These are phyloP conservation scores for Lentinula boryana DNA, from an alignment of 768 basidiomycete species.

Conservation along the genomic window DNA sequence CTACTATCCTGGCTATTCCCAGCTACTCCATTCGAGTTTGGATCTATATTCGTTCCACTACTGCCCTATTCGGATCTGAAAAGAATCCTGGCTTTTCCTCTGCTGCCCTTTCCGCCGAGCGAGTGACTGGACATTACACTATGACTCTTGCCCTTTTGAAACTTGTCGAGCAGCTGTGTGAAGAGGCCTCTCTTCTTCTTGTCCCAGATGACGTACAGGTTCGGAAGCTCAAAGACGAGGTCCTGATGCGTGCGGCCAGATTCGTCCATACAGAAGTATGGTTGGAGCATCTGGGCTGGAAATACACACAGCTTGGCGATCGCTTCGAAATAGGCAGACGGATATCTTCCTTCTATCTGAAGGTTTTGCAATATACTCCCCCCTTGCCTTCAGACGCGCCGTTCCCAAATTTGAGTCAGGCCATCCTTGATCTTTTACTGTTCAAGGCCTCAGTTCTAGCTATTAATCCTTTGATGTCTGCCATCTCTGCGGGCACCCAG, in stretches of 20 bases:
- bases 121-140: constrained; percentile 69
- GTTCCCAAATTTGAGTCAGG: constrained; percentile 53
- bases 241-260: constrained; percentile 66
- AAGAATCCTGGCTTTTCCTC: constrained; percentile 51
- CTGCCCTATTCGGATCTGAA: constrained; percentile 68
- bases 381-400: constrained; percentile 48
- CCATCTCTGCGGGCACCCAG: constrained; percentile 56
- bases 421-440: constrained; percentile 66
- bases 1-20: constrained; percentile 69
- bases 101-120: constrained; percentile 62
- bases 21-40: constrained; percentile 79
- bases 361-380: constrained; percentile 59
- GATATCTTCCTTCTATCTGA: constrained; percentile 59
- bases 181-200: constrained; percentile 61
- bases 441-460: constrained; percentile 73
- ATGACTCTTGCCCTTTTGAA: constrained; percentile 77
- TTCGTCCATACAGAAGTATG: constrained; percentile 88
- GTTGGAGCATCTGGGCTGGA: constrained; percentile 83
- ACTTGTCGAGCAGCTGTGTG: constrained; percentile 70
- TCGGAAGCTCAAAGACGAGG: constrained; percentile 77
- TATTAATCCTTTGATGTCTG: constrained; percentile 72
- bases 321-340: constrained; percentile 77
- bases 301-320: constrained; percentile 75
- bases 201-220: constrained; percentile 53
- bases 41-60: constrained; percentile 80